Base-by-base conservation (phyloP, 352 stramenopile genomes). In the Phytopythium litorale region DNA sequence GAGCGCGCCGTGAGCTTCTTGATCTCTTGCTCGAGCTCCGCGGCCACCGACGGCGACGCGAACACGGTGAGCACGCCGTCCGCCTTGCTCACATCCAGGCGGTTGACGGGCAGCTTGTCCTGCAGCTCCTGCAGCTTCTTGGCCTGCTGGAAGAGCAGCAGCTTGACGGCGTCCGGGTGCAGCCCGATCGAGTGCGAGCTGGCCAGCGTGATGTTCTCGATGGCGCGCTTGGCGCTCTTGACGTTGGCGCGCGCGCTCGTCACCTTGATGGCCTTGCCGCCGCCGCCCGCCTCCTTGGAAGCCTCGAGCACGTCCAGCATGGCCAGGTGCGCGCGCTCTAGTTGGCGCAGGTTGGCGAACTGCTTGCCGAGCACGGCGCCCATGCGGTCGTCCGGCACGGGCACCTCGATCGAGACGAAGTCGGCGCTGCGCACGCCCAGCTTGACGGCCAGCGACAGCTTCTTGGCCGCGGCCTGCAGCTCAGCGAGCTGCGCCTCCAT, bases 131-230 rank as follows among this genome's bases (percentile, higher is more conserved):
- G 81, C 43, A 93, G 54, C 40, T 87, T 75, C 61, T 89, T 89
- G 52, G 76, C 76, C 64, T 91, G 86, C 60, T 91, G 81, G 54
- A 84, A 79, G 71, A 93, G 75, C 38, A 93, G 68, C 66, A 93
- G 62, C 50, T 91, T 90, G 49, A 93, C 71, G 23, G 81, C 86
- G 48, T 93, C 81, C 1, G 84, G 84, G 64, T 91, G 84, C 21
- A 93, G 67, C 15, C 81, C 84, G n/a, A 93, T 78, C 32, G 76
- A 73, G 50, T 91, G 76, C 35, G 66, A 81, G 11, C 75, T 85
- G 4, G 84, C 84, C 0, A 91, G 68, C 57, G 80, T 79, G 51
- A 93, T 86, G 63, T 87, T 80, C 53, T 93, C 81, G 48, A 93
- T 80, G 23, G 70, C 67, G 1, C 65, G 68, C 54, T 81, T 79